phyloP scores from a whole-genome alignment of 306 rosid species.

The Carpinus viminea region DNA sequence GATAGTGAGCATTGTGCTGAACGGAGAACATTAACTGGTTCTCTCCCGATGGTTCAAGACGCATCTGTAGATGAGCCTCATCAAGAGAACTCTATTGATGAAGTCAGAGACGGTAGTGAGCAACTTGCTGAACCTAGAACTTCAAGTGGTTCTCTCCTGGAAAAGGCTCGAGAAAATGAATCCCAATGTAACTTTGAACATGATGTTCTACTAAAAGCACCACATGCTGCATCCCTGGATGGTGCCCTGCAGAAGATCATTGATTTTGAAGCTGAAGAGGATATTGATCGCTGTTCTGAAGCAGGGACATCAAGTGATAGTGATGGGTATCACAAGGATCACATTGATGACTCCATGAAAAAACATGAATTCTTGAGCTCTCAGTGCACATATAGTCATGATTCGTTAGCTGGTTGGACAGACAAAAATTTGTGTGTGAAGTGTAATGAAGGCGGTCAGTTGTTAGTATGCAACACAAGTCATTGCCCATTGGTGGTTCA shows the following conservation, averaged over 20 bases:
- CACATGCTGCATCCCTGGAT: slow-evolving; percentile 24
- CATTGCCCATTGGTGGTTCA: slow-evolving; percentile 67
- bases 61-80: slow-evolving; percentile 1
- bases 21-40: slow-evolving; percentile 23
- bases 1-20: slow-evolving; percentile 22
- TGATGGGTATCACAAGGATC: slow-evolving; percentile 38
- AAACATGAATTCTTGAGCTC: slow-evolving; percentile 47
- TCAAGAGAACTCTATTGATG: slow-evolving; percentile 11
- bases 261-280: slow-evolving; percentile 37
- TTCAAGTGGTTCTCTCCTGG: slow-evolving; percentile 17
- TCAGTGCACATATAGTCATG: slow-evolving; percentile 31
- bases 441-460: slow-evolving; percentile 56
- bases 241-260: slow-evolving; percentile 30
- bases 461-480: slow-evolving; percentile 52
- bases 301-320: slow-evolving; percentile 33
- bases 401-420: slow-evolving; percentile 25
- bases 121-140: slow-evolving; percentile 24
- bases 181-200: slow-evolving; percentile 27
- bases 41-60: slow-evolving; percentile 8
- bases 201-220: slow-evolving; percentile 31
- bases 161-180: slow-evolving; percentile 10
- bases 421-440: slow-evolving; percentile 44
- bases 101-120: slow-evolving; percentile 11
- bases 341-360: slow-evolving; percentile 37
- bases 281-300: slow-evolving; percentile 28